A percentile compares a stretch with the other conserved stretches of the same genome.
phyloP scores from a whole-genome alignment of 2,329 filamentous ascomycete genomes.

The Xylaria sp. region DNA sequence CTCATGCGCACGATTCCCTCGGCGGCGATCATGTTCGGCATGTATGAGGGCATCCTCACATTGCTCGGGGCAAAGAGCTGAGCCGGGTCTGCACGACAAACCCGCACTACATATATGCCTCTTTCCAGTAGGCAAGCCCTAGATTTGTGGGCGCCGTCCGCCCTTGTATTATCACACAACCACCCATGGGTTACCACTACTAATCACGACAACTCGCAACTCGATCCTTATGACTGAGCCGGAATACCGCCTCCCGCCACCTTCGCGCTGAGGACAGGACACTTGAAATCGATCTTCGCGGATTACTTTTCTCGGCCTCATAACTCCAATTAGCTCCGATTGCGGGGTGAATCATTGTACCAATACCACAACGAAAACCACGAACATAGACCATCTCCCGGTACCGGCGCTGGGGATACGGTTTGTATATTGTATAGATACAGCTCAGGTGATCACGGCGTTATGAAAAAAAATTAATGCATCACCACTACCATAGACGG shows the following conservation, averaged over 20 bases:
- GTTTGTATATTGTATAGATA: conserved; percentile 26
- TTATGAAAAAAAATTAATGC: conserved; percentile 10
- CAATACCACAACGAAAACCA: conserved; percentile 13
- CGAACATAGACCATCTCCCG: neutral
- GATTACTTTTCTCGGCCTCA: neutral
- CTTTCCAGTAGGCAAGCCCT: neutral
- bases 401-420: neutral
- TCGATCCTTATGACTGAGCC: neutral
- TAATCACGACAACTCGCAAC: conserved; percentile 20
- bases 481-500: conserved; percentile 27
- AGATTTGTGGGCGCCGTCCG: neutral
- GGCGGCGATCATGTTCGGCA: conserved; percentile 96
- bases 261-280: neutral
- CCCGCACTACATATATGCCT: neutral
- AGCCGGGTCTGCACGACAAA: conserved; percentile 19
- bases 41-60: conserved; percentile 72
- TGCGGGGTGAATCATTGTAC: conserved; percentile 18
- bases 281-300: neutral
- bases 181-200: conserved; percentile 11
- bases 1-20: conserved; percentile 91
- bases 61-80: conserved; percentile 49
- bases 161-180: conserved; percentile 21
- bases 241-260: neutral
- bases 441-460: conserved; percentile 11
- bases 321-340: neutral